phyloP scores from a whole-genome alignment of 1,139 yeast genomes.

The Wickerhamomyces sp. region DNA sequence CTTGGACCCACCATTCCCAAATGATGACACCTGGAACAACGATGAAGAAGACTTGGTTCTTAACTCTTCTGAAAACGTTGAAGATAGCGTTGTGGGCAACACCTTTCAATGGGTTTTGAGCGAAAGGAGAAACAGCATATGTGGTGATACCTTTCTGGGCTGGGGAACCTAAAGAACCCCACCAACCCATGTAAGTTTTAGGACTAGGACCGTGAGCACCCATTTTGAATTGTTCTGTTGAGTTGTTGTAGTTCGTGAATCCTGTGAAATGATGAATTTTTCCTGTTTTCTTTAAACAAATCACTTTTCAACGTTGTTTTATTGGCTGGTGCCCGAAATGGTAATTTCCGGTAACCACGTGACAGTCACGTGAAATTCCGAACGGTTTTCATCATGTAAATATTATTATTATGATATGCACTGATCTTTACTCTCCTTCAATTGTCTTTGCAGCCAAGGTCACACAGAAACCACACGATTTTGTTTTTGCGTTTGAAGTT shows the following conservation, averaged over 20 bases:
- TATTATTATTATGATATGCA: too few species aligned
- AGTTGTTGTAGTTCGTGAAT: not conserved
- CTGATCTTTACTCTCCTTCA: too few species aligned
- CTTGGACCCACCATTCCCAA: constrained; percentile 84
- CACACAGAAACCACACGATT: not conserved
- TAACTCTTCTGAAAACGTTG: constrained; percentile 94
- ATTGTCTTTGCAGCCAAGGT: not conserved
- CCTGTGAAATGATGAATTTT: not conserved
- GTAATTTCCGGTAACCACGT: not conserved
- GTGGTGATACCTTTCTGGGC: constrained; percentile 81
- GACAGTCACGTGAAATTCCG: not conserved
- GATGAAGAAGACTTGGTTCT: constrained; percentile 77
- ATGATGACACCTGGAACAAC: constrained; percentile 74
- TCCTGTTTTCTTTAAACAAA: constrained; percentile 7
- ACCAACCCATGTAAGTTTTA: constrained; percentile 92
- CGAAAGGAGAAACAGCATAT: constrained; percentile 90
- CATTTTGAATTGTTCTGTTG: constrained; percentile 35
- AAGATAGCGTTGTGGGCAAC: constrained; percentile 80
- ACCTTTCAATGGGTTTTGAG: constrained; percentile 90
- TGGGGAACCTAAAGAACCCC: constrained; percentile 87
- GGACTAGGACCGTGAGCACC: constrained; percentile 67
- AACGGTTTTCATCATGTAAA: too few species aligned
- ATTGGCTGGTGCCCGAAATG: constrained; percentile 15
- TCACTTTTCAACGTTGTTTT: constrained; percentile 14
- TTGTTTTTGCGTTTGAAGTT: too few species aligned